Evolutionary conservation across 192 early-diverging fungal species (phyloP).

Genomic region (Podila verticillata): DNA sequence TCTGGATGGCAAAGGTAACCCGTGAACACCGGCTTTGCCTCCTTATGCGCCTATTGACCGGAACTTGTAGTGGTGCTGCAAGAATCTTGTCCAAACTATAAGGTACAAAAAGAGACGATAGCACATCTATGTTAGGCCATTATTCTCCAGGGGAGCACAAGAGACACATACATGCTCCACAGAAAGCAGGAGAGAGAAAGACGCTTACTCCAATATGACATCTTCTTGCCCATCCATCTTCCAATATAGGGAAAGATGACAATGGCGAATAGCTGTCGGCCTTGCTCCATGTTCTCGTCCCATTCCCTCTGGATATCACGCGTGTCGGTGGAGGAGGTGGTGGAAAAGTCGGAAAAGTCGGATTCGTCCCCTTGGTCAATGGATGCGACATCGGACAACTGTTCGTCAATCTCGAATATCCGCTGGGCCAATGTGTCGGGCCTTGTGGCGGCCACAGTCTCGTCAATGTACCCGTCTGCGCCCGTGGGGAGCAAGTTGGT

Average conservation of each 20-base stretch:
- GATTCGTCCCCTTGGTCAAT: constrained; percentile 35
- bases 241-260: constrained; percentile 64
- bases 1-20: no score
- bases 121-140: neutral
- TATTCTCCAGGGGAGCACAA: neutral
- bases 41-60: constrained; percentile 35
- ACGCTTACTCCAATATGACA: constrained; percentile 60
- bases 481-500: constrained; percentile 23
- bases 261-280: constrained; percentile 55
- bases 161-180: neutral
- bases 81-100: constrained; percentile 37
- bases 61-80: constrained; percentile 45
- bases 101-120: neutral
- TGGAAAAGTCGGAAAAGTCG: constrained; percentile 48
- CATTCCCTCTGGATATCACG: constrained; percentile 61
- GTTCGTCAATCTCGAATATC: constrained; percentile 48
- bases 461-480: constrained; percentile 45
- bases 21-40: no score
- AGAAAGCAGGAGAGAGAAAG: neutral
- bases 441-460: neutral
- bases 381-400: constrained; percentile 31
- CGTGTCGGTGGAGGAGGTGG: constrained; percentile 40
- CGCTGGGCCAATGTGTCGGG: constrained; percentile 22
- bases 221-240: constrained; percentile 60
- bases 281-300: constrained; percentile 64